Base-by-base conservation (phyloP, 495 filamentous ascomycete genomes). In the Penicillium mononematosum region DNA sequence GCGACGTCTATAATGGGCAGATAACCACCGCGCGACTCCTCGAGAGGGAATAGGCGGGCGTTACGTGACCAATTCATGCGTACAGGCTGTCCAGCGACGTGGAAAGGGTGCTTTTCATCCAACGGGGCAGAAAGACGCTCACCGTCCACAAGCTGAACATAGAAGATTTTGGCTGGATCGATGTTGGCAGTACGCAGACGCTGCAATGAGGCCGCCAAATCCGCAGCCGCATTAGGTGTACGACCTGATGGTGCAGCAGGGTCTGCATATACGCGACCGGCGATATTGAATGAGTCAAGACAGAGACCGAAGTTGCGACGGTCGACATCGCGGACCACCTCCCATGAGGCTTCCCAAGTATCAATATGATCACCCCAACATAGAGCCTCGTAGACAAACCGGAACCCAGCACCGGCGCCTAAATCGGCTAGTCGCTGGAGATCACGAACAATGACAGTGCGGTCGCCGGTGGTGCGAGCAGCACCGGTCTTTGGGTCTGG, bases 1-100 rank as follows among this genome's bases (percentile, higher is more conserved):
- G 84, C 74, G 45, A 91, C 79, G 49, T 88, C 80, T 50, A 80
- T 59, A 22, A 78, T 71, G 12, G 90, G 90, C 10, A 95, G 71
- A 63, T 92, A 93, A 0, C 83, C 90, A 7, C 89, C 89, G 0
- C 78, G 69, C 2, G 83, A 78, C 66, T 83, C 75, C 67, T 93
- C 89, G 44, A 86, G 88, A 56, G 88, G 85, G 62, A 92, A 93
- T 10, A 92, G 65, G 25, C 89, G 72, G 56, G 86, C 87, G 63
- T 92, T 93, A 11, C 90, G 77, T 24, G 84, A 87, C 90, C 90
- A 95, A 66, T 80, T 88, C 90, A 93, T 92, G 19, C 87, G 74
- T 3, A 78, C 68, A 47, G 83, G 84, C 69, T 92, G 87, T 8
- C 75, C 81, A 0, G 77, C 58, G 8, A 84, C 74, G 66, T 88